phyloP scores from a whole-genome alignment of 1,284 basidiomycete species.

The Cystobasidium sp. region DNA sequence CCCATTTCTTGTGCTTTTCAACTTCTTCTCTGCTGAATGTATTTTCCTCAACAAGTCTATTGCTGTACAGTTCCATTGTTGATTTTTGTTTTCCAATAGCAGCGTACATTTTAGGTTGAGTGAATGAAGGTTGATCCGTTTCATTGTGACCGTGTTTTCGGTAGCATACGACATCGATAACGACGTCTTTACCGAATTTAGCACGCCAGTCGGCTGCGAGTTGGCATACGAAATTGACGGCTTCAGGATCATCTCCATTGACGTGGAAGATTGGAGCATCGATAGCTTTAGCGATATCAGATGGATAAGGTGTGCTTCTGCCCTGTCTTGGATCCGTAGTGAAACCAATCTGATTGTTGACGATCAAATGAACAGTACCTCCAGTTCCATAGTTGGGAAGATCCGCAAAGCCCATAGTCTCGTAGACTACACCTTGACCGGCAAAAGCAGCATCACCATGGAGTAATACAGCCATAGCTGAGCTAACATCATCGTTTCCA shows the following conservation, averaged over 20 bases:
- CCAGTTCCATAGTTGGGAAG: conserved; percentile 95
- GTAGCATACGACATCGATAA: conserved; percentile 98
- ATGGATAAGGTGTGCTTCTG: conserved; percentile 97
- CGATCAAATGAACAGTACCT: conserved; percentile 96
- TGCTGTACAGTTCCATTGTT: conserved; percentile 87
- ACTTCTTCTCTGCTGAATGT: conserved; percentile 96
- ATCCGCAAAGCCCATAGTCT: conserved; percentile 98
- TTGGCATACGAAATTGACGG: conserved; percentile 96
- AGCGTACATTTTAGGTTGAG: conserved; percentile 98
- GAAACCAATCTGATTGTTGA: conserved; percentile 99
- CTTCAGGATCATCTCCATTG: conserved; percentile 98
- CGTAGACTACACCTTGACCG: conserved; percentile 97
- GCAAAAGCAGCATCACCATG: conserved; percentile 99
- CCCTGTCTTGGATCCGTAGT: conserved; percentile 98
- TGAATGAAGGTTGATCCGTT: conserved; percentile 98
- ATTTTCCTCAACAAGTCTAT: conserved; percentile 85
- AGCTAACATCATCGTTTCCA: conserved; percentile 71
- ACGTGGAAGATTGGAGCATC: conserved; percentile 99
- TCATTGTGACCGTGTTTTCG: conserved; percentile 99
- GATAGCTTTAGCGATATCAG: conserved; percentile 97
- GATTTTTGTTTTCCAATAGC: conserved; percentile 94
- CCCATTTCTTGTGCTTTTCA: conserved; percentile 98
- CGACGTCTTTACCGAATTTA: conserved; percentile 98
- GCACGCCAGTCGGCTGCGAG: conserved; percentile 97
- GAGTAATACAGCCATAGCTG: conserved; percentile 91